Base-by-base conservation (phyloP, 2,329 filamentous ascomycete genomes). In the Aspergillus arachidicola region DNA sequence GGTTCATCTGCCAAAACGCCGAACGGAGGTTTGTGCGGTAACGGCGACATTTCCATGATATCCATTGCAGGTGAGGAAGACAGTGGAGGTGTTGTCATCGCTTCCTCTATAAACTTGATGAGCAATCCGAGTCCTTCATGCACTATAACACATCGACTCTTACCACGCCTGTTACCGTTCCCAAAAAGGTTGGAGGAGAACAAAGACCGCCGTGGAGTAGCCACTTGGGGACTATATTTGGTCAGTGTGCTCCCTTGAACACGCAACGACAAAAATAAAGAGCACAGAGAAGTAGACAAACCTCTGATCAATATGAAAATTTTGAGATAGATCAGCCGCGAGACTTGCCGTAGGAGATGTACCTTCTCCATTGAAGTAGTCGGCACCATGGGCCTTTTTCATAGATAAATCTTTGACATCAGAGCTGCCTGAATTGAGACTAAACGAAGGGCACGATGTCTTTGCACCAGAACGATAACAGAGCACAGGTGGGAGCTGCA, bases 261-360 rank as follows among this genome's bases (percentile, higher is more conserved):
- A 23, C 34, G 58, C 58, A 58, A 61, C 28, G 36, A 7, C 41
- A 55, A 34, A 23, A 23, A 54, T 11, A 9, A 26, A 56, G 62
- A 54, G 65, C 72, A 71, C 66, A 66, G 64, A 53, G 38, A 23
- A 54, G n/a, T 30, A 14, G 58, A 75, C 86, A 70, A 84, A 97
- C 94, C 94, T 97, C 75, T 91, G 93, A 79, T 97, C 94, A 76
- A 98, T 91, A 76, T 94, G 91, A 77, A 98, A 96, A 83, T 98
- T 99, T 76, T 97, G 93, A 63, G 94, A 97, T 72, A 98, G 85
- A 80, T 99, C 95, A 66, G 93, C 94, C 48, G 94, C 94, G 70
- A 99, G 83, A 74, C 92, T 96, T 58, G 93, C 89, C 41, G 93
- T 94, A 6, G 95, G 95, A 61, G 95, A 99, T 23, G 94, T 96